Base-by-base conservation (phyloP, 2,329 filamentous ascomycete genomes). In the Cryphonectria naterciae region DNA sequence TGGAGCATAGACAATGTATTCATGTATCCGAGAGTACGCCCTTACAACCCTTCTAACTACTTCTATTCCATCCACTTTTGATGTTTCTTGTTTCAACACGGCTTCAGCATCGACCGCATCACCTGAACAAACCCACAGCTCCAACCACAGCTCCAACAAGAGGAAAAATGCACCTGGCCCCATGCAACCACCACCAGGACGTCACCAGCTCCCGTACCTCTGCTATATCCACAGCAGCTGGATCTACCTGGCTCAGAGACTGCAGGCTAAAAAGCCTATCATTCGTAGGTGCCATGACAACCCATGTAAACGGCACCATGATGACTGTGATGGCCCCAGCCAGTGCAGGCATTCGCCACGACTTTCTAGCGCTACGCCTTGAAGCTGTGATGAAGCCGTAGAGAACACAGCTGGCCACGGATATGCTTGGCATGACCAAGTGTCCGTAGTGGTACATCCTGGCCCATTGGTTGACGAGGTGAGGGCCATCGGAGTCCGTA, bases 371-470 rank as follows among this genome's bases (percentile, higher is more conserved):
- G 19, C 6, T 39, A 17, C 15, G 19, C 11, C 2, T 41, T 7
- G 73, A 43, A 1, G 72, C 73, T 19, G 73, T 67, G 70, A 74
- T 22, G 28, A 32, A 77, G 10, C 17, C 67, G 63, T 79, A 77
- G 1, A 80, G 69, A 2, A 70, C n/a, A 39, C 72, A 60, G 28
- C 77, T 78, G 2, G 49, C 73, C 28, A 80, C 72, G 3, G 74
- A 73, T 52, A 80, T 49, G 17, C 74, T 70, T 1, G 80, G 80
- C 68, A 80, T 73, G 6, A 70, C 66, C 3, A 72, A 68, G 69
- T 79, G 78, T 2, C 78, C 79, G 60, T 79, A 79, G 73, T 78
- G 75, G 70, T 81, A 81, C 56, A 79, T 72, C 7, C 77, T 74
- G 1, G 74, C 76, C 79, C 78, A 81, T 68, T 79, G 76, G 13